phyloP scores from a whole-genome alignment of 1,139 yeast genomes.

The Yamadazyma pseudoaaseri region DNA sequence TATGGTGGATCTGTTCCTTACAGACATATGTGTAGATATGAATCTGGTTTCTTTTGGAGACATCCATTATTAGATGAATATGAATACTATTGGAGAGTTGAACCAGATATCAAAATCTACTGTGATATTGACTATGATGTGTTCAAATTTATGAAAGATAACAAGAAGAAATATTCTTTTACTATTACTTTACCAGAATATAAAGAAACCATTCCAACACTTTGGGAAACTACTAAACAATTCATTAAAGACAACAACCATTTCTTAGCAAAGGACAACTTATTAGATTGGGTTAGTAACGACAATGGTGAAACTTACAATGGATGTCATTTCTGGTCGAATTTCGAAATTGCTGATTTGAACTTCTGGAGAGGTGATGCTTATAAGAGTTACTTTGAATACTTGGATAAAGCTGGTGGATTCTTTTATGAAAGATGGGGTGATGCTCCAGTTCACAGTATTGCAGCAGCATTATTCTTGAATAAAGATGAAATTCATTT shows the following conservation, averaged over 20 bases:
- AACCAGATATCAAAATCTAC: conserved; percentile 74
- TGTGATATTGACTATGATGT: conserved; percentile 84
- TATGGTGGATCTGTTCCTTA: conserved; percentile 64
- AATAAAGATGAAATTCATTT: conserved; percentile 67
- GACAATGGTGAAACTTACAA: conserved; percentile 69
- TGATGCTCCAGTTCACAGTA: conserved; percentile 88
- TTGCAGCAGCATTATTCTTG: conserved; percentile 77
- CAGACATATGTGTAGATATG: conserved; percentile 90
- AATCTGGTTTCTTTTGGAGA: conserved; percentile 86
- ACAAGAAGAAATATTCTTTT: conserved; percentile 72
- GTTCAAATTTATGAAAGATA: conserved; percentile 76
- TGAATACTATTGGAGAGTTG: conserved; percentile 93
- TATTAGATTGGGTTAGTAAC: conserved; percentile 70
- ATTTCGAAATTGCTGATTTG: conserved; percentile 77
- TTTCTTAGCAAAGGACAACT: conserved; percentile 61
- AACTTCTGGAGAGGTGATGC: conserved; percentile 74
- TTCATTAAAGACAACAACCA: conserved; percentile 68
- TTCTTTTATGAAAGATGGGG: conserved; percentile 94
- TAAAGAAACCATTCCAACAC: conserved; percentile 71
- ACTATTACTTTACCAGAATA: conserved; percentile 85
- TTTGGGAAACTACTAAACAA: conserved; percentile 75
- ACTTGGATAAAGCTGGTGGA: conserved; percentile 77
- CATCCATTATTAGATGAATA: conserved; percentile 70
- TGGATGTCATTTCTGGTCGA: conserved; percentile 87
- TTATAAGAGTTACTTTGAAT: conserved; percentile 65